Evolutionary conservation across 2,329 filamentous ascomycete species (phyloP).

Genomic region (Colletotrichum echinochloae): DNA sequence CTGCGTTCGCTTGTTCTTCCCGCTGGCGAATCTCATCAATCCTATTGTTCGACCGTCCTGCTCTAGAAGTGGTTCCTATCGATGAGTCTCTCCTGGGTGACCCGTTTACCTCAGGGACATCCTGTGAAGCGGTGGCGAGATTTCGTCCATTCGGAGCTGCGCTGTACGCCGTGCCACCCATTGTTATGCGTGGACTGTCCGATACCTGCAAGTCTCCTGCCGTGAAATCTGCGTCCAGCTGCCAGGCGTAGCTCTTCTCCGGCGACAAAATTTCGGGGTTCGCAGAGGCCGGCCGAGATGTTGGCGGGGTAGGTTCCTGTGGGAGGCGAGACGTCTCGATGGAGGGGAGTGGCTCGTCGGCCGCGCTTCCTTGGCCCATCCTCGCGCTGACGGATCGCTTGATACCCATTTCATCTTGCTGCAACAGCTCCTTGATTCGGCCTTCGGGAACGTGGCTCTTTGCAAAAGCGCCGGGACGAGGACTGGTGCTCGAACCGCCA

Average conservation of each 20-base stretch:
- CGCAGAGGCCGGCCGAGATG: slow-evolving; percentile 43
- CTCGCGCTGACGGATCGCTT: slow-evolving; percentile 19
- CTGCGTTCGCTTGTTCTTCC: slow-evolving; percentile 51
- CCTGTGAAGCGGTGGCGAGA: slow-evolving; percentile 44
- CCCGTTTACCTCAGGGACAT: slow-evolving; percentile 38
- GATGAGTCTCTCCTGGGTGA: slow-evolving; percentile 1
- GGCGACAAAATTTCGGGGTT: slow-evolving; percentile 52
- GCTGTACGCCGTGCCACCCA: slow-evolving; percentile 52
- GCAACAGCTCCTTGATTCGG: slow-evolving; percentile 42
- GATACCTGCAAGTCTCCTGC: slow-evolving; percentile 67
- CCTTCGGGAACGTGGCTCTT: slow-evolving; percentile 41
- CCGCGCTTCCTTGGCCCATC: slow-evolving; percentile 17
- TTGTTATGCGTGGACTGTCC: slow-evolving; percentile 64
- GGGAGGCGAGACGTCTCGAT: slow-evolving; percentile 45
- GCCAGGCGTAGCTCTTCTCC: slow-evolving; percentile 66
- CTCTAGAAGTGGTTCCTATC: background rate
- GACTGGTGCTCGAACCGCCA: slow-evolving; percentile 41
- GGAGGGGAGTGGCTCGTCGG: slow-evolving; percentile 51
- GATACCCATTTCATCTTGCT: slow-evolving; percentile 40
- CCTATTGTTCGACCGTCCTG: slow-evolving; percentile 54
- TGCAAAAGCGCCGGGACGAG: slow-evolving; percentile 36
- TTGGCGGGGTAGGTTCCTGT: slow-evolving; percentile 39
- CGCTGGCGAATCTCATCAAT: slow-evolving; percentile 62
- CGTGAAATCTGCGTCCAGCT: slow-evolving; percentile 69
- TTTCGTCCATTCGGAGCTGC: slow-evolving; percentile 43